phyloP scores from a whole-genome alignment of 2,329 filamentous ascomycete genomes.

The Cladosporium sphaerospermum region DNA sequence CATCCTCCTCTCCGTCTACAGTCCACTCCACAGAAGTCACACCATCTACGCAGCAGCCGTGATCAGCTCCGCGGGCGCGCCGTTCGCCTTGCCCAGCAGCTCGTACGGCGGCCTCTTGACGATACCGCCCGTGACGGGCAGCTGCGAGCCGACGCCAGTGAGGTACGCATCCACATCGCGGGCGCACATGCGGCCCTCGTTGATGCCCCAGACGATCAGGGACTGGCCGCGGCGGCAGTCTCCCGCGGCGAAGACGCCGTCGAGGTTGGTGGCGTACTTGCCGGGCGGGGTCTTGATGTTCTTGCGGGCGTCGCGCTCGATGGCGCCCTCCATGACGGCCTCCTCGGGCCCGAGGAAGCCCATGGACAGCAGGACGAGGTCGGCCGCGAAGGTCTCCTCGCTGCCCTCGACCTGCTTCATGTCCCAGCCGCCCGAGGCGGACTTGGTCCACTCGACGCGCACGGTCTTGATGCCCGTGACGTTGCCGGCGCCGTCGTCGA shows the following conservation, averaged over 20 bases:
- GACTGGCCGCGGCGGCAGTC: conserved; percentile 94
- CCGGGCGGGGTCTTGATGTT: conserved; percentile 91
- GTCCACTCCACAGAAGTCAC: no score
- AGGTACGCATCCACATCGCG: conserved; percentile 88
- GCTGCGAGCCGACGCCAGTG: conserved; percentile 63
- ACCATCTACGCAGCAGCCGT: conserved; percentile 28
- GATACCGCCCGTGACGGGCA: conserved; percentile 90
- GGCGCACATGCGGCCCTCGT: conserved; percentile 88
- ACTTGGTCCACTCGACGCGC: conserved; percentile 94
- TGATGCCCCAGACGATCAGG: conserved; percentile 97
- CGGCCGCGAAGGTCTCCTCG: conserved; percentile 93
- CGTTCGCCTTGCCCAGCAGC: conserved; percentile 53
- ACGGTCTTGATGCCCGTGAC: conserved; percentile 96
- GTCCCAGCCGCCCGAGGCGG: conserved; percentile 83
- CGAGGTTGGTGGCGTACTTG: conserved; percentile 80
- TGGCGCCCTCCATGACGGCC: conserved; percentile 74
- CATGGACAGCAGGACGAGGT: conserved; percentile 92
- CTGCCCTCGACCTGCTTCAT: conserved; percentile 96
- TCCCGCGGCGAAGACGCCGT: conserved; percentile 87
- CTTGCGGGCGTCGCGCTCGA: conserved; percentile 88
- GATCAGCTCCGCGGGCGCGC: conserved; percentile 34
- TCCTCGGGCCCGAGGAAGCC: conserved; percentile 93
- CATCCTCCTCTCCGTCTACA: no score
- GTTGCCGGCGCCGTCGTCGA: conserved; percentile 76
- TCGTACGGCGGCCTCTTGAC: conserved; percentile 75